Evolutionary conservation across 108 stramenopile species (phyloP).

Genomic region (Nitzschia sp.): DNA sequence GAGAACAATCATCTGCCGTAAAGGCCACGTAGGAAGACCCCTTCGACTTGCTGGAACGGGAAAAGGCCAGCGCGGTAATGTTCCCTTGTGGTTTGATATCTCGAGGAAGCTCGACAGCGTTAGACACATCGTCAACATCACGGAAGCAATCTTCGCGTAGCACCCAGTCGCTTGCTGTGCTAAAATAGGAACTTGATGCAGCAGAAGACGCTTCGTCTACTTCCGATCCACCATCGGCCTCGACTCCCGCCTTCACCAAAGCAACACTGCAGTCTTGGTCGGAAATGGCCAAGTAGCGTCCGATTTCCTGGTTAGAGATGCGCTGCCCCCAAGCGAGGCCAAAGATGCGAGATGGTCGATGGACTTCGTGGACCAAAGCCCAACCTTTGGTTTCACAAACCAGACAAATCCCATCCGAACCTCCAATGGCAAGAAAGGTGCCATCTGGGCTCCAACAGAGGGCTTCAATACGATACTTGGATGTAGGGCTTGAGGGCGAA

Average conservation of each 20-base stretch:
- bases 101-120: background rate
- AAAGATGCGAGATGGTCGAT: conserved; percentile 17
- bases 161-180: conserved; percentile 35
- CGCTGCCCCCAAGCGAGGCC: conserved; percentile 39
- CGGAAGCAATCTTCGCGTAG: conserved; percentile 33
- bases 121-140: conserved; percentile 27
- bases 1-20: conserved; percentile 36
- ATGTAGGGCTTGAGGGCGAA: background rate
- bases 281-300: conserved; percentile 40
- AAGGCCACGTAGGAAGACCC: conserved; percentile 37
- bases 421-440: conserved; percentile 42
- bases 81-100: conserved; percentile 17
- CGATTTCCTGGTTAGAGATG: background rate
- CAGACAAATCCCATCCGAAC: conserved; percentile 37
- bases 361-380: conserved; percentile 46
- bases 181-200: conserved; percentile 33
- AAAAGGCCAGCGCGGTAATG: conserved; percentile 41
- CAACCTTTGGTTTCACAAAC: conserved; percentile 47
- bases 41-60: conserved; percentile 24
- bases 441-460: conserved; percentile 47
- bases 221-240: conserved; percentile 6
- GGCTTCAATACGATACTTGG: conserved; percentile 32
- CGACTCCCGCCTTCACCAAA: conserved; percentile 41
- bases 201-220: conserved; percentile 23
- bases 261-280: conserved; percentile 34